Evolutionary conservation across 495 filamentous ascomycete genomes (phyloP).

Genomic region (Xylaria acuta): DNA sequence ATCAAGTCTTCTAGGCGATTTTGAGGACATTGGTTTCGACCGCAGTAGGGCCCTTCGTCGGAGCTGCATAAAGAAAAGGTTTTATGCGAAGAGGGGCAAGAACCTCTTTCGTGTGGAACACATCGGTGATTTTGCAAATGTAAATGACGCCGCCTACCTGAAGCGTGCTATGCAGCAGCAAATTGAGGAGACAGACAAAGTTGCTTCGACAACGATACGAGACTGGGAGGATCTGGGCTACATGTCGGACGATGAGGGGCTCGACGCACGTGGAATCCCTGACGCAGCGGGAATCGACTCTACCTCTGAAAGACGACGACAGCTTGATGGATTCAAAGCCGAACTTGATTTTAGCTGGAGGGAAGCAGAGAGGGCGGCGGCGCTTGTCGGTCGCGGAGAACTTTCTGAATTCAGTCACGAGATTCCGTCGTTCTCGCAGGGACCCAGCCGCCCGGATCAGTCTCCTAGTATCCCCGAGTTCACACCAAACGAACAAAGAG

Average conservation of each 20-base stretch:
- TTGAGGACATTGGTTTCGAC: not conserved
- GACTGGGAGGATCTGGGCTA: not conserved
- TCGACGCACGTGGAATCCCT: not conserved
- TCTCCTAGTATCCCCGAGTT: not conserved
- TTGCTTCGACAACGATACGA: not conserved
- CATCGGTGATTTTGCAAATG: not conserved
- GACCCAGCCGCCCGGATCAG: not conserved
- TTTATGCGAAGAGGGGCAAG: not conserved
- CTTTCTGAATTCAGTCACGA: not conserved
- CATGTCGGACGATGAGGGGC: not conserved
- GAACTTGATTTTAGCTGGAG: not conserved
- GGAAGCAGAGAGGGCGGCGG: not conserved
- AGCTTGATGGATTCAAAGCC: conserved; percentile 12
- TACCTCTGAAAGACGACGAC: not conserved
- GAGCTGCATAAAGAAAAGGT: not conserved
- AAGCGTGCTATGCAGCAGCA: conserved; percentile 14
- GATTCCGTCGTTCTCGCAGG: not conserved
- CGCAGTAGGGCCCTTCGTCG: not conserved
- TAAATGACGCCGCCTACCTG: not conserved
- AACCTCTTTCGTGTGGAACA: not conserved
- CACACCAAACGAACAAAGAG: not conserved
- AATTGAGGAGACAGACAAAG: not conserved
- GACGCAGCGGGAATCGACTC: not conserved
- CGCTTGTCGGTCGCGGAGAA: not conserved
- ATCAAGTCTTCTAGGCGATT: not conserved